Evolutionary conservation across 805 yeast species (phyloP).

Genomic region (Metschnikowia aberdeeniae): DNA sequence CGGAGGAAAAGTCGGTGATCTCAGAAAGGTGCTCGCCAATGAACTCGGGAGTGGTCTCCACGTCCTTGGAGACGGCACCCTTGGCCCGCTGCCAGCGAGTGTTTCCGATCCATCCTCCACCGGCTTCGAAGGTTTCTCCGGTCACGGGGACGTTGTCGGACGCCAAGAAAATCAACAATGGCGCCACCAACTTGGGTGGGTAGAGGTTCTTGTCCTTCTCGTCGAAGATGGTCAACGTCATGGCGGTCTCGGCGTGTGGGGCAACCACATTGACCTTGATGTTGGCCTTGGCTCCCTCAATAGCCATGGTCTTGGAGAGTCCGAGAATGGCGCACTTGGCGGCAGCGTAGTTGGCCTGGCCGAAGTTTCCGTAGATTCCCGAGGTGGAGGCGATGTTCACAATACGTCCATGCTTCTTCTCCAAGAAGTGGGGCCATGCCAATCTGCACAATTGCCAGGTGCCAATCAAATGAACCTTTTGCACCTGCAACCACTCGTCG

Average conservation of each 20-base stretch:
- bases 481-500: constrained; percentile 76
- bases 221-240: constrained; percentile 86
- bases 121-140: constrained; percentile 86
- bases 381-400: constrained; percentile 92
- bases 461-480: constrained; percentile 78
- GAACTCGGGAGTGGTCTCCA: constrained; percentile 59
- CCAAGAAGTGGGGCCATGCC: constrained; percentile 85
- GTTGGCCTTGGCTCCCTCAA: constrained; percentile 80
- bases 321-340: constrained; percentile 90
- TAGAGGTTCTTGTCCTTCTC: constrained; percentile 77
- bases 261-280: constrained; percentile 82
- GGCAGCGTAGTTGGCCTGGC: constrained; percentile 93
- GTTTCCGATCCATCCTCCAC: constrained; percentile 95
- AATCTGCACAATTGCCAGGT: constrained; percentile 78
- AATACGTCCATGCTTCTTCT: constrained; percentile 76
- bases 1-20: constrained; percentile 57
- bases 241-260: constrained; percentile 97
- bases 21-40: constrained; percentile 63
- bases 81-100: constrained; percentile 94
- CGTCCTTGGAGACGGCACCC: constrained; percentile 67
- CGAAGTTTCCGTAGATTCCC: constrained; percentile 96
- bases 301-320: constrained; percentile 77
- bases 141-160: constrained; percentile 66
- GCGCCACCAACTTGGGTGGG: constrained; percentile 88
- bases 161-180: constrained; percentile 75